Base-by-base conservation (phyloP, 169 alveolate genomes). In the Plasmodium sp. region DNA sequence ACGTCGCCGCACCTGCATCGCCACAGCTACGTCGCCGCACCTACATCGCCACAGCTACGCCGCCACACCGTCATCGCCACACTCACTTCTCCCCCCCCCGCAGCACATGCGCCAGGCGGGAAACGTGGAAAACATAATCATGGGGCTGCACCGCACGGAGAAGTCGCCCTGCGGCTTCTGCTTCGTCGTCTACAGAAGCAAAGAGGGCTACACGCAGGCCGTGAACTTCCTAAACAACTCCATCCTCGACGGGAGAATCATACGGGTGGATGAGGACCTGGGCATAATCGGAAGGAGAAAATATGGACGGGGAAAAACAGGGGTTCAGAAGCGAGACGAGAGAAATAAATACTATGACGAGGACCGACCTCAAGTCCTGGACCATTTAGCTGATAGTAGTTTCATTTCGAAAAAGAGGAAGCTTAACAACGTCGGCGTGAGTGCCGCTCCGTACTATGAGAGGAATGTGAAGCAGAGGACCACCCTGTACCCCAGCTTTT, bases 161-260 rank as follows among this genome's bases (percentile, higher is more conserved):
- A 95, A 95, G 36, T 93, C 95, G 14, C 97, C 97, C 0, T 96
- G 97, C 45, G 97, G 97, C 1, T 96, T 96, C 84, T 96, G 97
- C 36, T 96, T 96, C 82, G 97, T 96, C 14, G 86, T 95, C n/a
- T 96, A 95, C 81, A 93, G 94, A 71, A 92, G 77, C 48, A 82
- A 83, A 74, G 95, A 94, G 67, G 96, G 96, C 16, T 96, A 96
- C 45, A 96, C 72, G 31, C 96, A 95, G 27, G 94, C 97, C 2
- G 95, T 96, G 36, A 95, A 95, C 12, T 67, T 95, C 90, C 91
- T 96, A 43, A 96, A 96, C 71, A 96, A 96, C 22, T 96, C 97
- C n/a, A 84, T 95, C 31, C 86, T 96, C n/a, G 97, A 96, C 80
- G 97, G 97, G 0, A 84, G 97, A 36, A 94, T 96, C 34, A 95